A percentile compares a stretch with the other conserved stretches of the same genome.
Evolutionary conservation across 306 rosid genomes (phyloP).

Genomic region (Carpinus fangiana): DNA sequence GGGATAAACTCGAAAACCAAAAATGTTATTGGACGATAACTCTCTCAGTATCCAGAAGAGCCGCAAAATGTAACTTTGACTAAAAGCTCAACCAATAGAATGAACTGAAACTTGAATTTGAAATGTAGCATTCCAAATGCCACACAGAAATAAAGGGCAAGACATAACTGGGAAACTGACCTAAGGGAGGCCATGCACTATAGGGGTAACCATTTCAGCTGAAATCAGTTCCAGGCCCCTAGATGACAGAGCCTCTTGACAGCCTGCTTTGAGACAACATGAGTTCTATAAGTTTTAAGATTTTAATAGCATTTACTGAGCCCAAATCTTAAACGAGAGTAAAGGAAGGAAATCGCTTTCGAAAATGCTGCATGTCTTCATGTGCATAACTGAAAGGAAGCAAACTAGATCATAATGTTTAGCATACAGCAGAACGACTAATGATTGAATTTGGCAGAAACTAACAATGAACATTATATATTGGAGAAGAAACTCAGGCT

Average conservation of each 20-base stretch:
- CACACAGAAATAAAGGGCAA: conserved; percentile 61
- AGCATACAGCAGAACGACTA: conserved; percentile 24
- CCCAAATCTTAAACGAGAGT: conserved; percentile 63
- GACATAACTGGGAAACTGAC: conserved; percentile 81
- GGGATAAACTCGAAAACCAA: not conserved
- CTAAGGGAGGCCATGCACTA: conserved; percentile 86
- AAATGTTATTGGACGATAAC: conserved; percentile 25
- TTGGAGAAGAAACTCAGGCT: not conserved
- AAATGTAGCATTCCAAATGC: conserved; percentile 66
- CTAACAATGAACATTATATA: not conserved
- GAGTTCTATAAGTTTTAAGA: conserved; percentile 73
- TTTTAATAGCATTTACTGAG: conserved; percentile 47
- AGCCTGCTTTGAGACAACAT: conserved; percentile 97
- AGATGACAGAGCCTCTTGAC: conserved; percentile 95
- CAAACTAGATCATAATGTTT: conserved; percentile 24
- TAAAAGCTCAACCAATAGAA: conserved; percentile 45
- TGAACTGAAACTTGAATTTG: conserved; percentile 40
- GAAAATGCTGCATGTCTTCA: conserved; percentile 54
- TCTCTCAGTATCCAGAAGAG: conserved; percentile 35
- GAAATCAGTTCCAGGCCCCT: conserved; percentile 94
- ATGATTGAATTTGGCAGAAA: conserved; percentile 3
- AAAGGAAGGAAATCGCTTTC: conserved; percentile 54
- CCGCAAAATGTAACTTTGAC: conserved; percentile 39
- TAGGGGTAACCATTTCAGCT: conserved; percentile 93
- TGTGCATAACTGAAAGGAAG: conserved; percentile 44